Evolutionary conservation across 1,284 basidiomycete genomes (phyloP).

Genomic region (Marasmius sp.): DNA sequence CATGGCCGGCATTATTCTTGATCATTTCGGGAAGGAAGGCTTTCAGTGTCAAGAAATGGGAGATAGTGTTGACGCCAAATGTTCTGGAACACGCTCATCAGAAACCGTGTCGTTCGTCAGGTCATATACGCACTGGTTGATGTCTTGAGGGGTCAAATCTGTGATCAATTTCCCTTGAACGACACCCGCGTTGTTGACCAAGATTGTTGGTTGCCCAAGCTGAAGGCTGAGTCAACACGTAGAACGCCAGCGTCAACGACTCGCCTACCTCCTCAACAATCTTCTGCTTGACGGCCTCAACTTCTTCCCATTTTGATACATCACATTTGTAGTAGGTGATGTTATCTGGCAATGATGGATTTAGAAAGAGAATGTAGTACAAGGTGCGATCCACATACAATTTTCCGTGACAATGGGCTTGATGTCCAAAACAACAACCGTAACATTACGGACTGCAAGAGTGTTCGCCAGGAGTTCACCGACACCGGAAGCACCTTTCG

Average conservation of each 20-base stretch:
- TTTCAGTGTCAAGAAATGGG: conserved; percentile 90
- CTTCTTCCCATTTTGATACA: conserved; percentile 83
- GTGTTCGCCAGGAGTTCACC: conserved; percentile 86
- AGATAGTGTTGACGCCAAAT: conserved; percentile 84
- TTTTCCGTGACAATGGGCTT: conserved; percentile 76
- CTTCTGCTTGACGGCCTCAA: conserved; percentile 67
- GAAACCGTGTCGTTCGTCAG: neutral
- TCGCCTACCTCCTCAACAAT: conserved; percentile 71
- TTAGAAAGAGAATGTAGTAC: neutral
- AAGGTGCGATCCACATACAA: conserved; percentile 41
- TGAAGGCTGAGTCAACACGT: conserved; percentile 27
- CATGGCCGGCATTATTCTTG: conserved; percentile 74
- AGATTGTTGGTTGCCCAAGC: conserved; percentile 86
- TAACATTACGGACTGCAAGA: conserved; percentile 77
- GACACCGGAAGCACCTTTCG: conserved; percentile 81
- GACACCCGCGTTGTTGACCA: conserved; percentile 97
- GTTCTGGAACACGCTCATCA: conserved; percentile 55
- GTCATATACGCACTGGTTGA: conserved; percentile 66
- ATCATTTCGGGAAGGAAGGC: conserved; percentile 94
- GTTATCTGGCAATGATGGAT: conserved; percentile 50
- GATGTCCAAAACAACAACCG: conserved; percentile 84
- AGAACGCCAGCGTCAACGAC: neutral
- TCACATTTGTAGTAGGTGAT: conserved; percentile 86
- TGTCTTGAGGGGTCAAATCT: conserved; percentile 75
- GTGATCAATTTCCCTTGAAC: conserved; percentile 86